Base-by-base conservation (phyloP, 352 stramenopile species). In the Nothophytophthora sp. region DNA sequence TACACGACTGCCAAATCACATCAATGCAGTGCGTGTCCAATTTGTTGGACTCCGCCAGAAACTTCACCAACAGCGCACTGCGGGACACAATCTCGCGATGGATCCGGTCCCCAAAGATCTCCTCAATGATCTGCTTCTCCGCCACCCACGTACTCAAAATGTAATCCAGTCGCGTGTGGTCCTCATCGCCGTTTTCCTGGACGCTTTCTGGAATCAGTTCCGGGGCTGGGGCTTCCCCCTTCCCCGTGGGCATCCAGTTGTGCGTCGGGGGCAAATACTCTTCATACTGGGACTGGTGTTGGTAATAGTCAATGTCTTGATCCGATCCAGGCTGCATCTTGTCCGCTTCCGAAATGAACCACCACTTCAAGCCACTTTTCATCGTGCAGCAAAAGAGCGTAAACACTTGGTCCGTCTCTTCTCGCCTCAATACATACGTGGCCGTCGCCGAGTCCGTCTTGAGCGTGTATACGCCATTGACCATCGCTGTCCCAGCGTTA, bases 261-360 rank as follows among this genome's bases (percentile, higher is more conserved):
- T 70, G 63, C 20, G 67, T 73, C 7, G 94, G 92, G 4, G 97
- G 97, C 25, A 98, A 57, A 15, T 76, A 88, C 55, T 99, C 94
- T 67, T 99, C 95, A 43, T 96, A 81, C 50, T 89, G 76, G 3
- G 92, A 98, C 64, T 98, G 97, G 56, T 99, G 95, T 64, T 99
- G 96, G 67, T 99, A 99, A 67, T 99, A 99, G 67, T 99, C 96
- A 56, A 99, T 96, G 70, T 99, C 97, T 59, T 98, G 96, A 63
- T 99, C 96, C 6, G 97, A 99, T 22, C 97, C 97, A 27, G 96
- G 96, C 53, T 98, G 90, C 63, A 98, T 90, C 54, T 96, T 88
- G 63, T 99, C 97, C 1, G 96, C 96, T 60, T 99, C 95, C 20
- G 92, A 98, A 36, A 99, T 96, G 64, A 99, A 99, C 97, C 97